These are phyloP conservation scores for Lepiota brunneoincarnata DNA, from an alignment of 768 basidiomycete genomes.

Conservation along the genomic window DNA sequence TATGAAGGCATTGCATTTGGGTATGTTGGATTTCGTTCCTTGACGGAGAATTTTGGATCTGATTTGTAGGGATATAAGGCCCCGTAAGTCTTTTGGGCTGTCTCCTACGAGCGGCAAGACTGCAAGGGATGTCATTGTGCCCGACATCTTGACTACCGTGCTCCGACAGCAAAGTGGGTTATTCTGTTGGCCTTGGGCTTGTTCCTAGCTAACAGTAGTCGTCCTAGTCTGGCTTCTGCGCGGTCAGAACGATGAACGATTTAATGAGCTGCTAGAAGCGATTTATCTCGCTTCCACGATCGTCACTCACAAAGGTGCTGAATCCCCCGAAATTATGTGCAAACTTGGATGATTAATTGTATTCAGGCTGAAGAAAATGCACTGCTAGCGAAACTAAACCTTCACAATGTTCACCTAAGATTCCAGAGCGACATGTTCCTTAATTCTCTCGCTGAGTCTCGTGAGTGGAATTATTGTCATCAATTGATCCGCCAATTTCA, in stretches of 20 bases:
- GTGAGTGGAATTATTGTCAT: slow-evolving; percentile 42
- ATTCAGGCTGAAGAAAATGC: slow-evolving; percentile 70
- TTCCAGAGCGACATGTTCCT: slow-evolving; percentile 88
- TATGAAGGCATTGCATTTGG: slow-evolving; percentile 46
- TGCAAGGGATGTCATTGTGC: slow-evolving; percentile 49
- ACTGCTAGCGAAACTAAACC: slow-evolving; percentile 72
- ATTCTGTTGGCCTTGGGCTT: background rate
- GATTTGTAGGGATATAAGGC: slow-evolving; percentile 22
- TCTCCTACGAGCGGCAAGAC: slow-evolving; percentile 24
- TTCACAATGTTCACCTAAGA: slow-evolving; percentile 73
- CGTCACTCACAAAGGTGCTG: slow-evolving; percentile 53
- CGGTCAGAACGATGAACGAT: slow-evolving; percentile 50
- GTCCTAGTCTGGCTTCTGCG: slow-evolving; percentile 64
- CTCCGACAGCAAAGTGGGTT: slow-evolving; percentile 67
- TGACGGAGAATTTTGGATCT: background rate
- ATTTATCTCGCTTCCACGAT: slow-evolving; percentile 53
- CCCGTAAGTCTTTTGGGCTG: slow-evolving; percentile 42
- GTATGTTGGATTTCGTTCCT: slow-evolving; percentile 29
- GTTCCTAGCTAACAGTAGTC: background rate
- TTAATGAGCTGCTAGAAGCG: slow-evolving; percentile 55
- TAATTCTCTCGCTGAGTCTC: slow-evolving; percentile 87
- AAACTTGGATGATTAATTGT: background rate
- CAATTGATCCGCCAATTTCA: background rate
- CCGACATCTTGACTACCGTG: slow-evolving; percentile 57
- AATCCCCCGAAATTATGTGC: slow-evolving; percentile 6